Base-by-base conservation (phyloP, 2,329 filamentous ascomycete species). In the Cladophialophora immunda region DNA sequence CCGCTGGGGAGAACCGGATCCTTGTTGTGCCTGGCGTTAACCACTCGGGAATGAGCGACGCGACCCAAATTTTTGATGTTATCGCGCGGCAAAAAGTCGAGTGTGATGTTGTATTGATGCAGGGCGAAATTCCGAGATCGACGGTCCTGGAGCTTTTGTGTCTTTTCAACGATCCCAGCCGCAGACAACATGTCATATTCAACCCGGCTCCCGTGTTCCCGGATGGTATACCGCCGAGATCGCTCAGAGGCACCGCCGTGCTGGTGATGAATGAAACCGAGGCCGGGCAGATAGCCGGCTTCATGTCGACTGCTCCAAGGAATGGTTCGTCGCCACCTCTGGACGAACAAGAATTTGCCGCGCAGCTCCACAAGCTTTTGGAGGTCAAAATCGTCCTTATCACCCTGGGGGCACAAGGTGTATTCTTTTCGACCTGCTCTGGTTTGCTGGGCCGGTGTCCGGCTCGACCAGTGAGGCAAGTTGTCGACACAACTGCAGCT, bases 231-330 rank as follows among this genome's bases (percentile, higher is more conserved):
- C 93, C 92, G 0, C 82, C 82, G 0, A 83, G 87, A 34, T 88
- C 87, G 9, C 95, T 91, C 76, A 73, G 77, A 6, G 87, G 86
- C 0, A 84, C 97, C 34, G 88, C 89, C 50, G 92, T 97, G 74
- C 83, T 97, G 50, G 87, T 97, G 58, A 87, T 97, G 73, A 97
- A 98, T 75, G 94, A 97, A 82, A 95, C 90, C 1, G 94, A 97
- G 81, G 92, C 93, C 1, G 86, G 89, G 9, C 86, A 94, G 58
- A 84, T 97, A 63, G 89, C 87, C 0, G 87, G 30, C 75, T 76
- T 13, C 76, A 80, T 59, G 29, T 30, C 8, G 75, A 27, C 58
- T 19, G 50, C 69, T 36, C 59, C 68, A 17, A 58, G 58, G 5
- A 52, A 29, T 75, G 66, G 41, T 71, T 47, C 68, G 68, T 27